Evolutionary conservation across 805 yeast genomes (phyloP), one percentile per base, ranked within the genome.

Genomic region (Lipomyces orientalis): DNA sequence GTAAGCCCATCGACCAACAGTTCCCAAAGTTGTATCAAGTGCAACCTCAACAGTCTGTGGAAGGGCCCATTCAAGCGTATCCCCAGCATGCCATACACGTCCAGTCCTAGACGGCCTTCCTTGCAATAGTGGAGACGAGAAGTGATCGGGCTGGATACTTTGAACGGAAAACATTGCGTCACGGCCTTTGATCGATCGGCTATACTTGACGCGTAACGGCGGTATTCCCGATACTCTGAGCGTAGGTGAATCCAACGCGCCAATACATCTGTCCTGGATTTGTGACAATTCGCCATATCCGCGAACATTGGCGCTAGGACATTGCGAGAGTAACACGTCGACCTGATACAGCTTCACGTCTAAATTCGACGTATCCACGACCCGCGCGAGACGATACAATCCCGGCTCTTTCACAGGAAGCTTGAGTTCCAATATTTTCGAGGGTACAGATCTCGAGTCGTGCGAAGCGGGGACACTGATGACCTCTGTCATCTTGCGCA

Each of bases 341-440:
- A 90, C 85, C 68, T 84, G 86, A 69, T 82, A 84, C 1, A 87
- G 81, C 73, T 90, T 84, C 43, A 91, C 84, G 19, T 84, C 85
- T 43, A 90, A 80, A 56, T 86, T 85, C 0, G 83, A 77, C 37
- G 80, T 78, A 76, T 95, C 99, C 1, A 83, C 75, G 5, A 93
- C 95, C 63, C 85, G 83, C 33, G 79, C 81, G 2, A 95, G 83
- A 66, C 85, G 86, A 78, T 95, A 95, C n/a, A 85, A 81, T 1
- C 99, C 99, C 0, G 95, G 89, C 19, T 84, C 79, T 0, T 77
- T 76, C 6, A 93, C 78, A 0, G 95, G 92, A 8, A 93, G 72
- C 73, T 86, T 89, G 54, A 91, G 68, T 73, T 88, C 88, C 61
- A 62, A 19, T 7, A 75, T 61, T 59, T 68, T 69, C 7, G 62